Conservation (phyloP, 805 yeast species). For the Metschnikowia hibisci region DNA sequence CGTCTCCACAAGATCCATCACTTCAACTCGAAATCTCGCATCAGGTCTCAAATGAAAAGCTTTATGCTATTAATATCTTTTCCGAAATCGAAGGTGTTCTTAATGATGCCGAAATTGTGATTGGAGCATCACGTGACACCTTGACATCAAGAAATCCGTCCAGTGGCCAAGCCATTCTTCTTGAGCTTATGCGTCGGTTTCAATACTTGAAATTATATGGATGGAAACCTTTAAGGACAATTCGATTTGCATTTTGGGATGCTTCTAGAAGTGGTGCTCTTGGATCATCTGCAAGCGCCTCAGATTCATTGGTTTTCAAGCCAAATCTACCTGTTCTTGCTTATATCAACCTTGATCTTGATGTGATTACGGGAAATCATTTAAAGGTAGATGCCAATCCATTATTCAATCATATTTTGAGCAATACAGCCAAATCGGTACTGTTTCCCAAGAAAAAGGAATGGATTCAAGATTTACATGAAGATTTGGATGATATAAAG, state of each 20-base stretch:
- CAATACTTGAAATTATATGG: constrained; percentile 30
- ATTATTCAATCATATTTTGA: constrained; percentile 30
- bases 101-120: constrained; percentile 37
- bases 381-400: constrained; percentile 35
- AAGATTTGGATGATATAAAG: constrained; percentile 9
- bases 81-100: constrained; percentile 35
- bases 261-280: constrained; percentile 32
- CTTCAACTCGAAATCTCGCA: constrained; percentile 8
- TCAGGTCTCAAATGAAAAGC: not conserved
- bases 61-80: constrained; percentile 26
- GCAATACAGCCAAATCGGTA: constrained; percentile 26
- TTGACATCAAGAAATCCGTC: constrained; percentile 35
- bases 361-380: constrained; percentile 35
- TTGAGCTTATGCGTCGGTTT: constrained; percentile 37
- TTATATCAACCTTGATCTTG: constrained; percentile 38
- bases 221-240: constrained; percentile 41
- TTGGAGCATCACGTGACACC: constrained; percentile 40
- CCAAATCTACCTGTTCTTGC: constrained; percentile 26
- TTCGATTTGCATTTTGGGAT: constrained; percentile 42
- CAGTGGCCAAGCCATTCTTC: constrained; percentile 37
- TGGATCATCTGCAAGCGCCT: constrained; percentile 26
- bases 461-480: not conserved
- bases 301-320: constrained; percentile 20
- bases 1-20: constrained; percentile 5
- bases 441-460: constrained; percentile 26